phyloP scores from a whole-genome alignment of 305 asterid genomes.

The Fraxinus sp. region DNA sequence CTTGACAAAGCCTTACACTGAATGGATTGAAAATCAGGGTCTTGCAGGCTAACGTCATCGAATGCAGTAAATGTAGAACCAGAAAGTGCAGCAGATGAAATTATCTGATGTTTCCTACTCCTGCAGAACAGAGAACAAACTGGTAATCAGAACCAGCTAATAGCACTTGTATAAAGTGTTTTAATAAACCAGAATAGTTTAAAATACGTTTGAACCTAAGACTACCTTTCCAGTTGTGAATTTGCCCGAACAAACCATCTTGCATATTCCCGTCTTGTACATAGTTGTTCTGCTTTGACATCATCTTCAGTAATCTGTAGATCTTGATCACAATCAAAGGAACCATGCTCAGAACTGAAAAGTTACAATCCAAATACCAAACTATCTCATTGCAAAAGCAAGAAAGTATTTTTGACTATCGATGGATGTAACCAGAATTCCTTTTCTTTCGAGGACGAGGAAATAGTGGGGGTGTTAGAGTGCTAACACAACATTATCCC shows the following conservation, averaged over 20 bases:
- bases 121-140: slow-evolving; percentile 42
- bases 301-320: slow-evolving; percentile 81
- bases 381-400: slow-evolving; percentile 10
- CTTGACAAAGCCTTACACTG: slow-evolving; percentile 56
- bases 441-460: background rate
- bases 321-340: slow-evolving; percentile 37
- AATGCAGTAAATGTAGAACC: slow-evolving; percentile 71
- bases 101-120: slow-evolving; percentile 54
- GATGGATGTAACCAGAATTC: background rate
- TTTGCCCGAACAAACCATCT: slow-evolving; percentile 74
- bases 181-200: slow-evolving; percentile 6
- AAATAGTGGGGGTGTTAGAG: background rate
- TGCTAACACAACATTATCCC: background rate
- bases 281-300: slow-evolving; percentile 67
- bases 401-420: slow-evolving; percentile 8
- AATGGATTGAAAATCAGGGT: slow-evolving; percentile 76
- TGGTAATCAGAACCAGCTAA: slow-evolving; percentile 9
- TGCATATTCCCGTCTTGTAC: slow-evolving; percentile 91
- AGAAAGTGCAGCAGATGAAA: slow-evolving; percentile 64
- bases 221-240: slow-evolving; percentile 75
- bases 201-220: slow-evolving; percentile 10
- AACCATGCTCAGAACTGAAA: slow-evolving; percentile 33
- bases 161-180: background rate
- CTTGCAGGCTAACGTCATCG: slow-evolving; percentile 64
- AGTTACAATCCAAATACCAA: slow-evolving; percentile 10